Base-by-base conservation (phyloP, 2,329 filamentous ascomycete species). In the Davidsoniella eucalypti region DNA sequence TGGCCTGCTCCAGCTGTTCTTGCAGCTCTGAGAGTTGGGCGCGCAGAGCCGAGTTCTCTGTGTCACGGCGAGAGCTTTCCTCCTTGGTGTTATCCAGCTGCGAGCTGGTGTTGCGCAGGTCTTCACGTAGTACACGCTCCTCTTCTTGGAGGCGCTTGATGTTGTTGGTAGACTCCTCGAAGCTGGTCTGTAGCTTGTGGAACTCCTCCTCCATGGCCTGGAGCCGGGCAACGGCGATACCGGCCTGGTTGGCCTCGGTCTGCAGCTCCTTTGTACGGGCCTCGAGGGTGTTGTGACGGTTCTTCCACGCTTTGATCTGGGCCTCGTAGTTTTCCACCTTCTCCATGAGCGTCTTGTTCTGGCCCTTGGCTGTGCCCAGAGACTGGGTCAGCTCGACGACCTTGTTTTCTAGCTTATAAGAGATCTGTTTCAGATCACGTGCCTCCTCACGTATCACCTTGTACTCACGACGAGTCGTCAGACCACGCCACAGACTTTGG, bases 401-500 rank as follows among this genome's bases (percentile, higher is more conserved):
- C 78, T 98, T 98, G 75, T 98, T 96, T 66, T 98, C 92, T 59
- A 98, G 72, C 72, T 94, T 96, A 73, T 98, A 98, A 2, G 92
- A 96, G 58, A 98, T 98, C 67, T 96, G 90, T 73, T 96, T 96
- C 64, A 98, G 77, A 70, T 98, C 93, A 61, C 92, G 84, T 56
- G 92, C 92, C 67, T 98, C 92, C 66, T 95, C 88, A 57, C 92
- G 86, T 54, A 94, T 69, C 58, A 72, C 79, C 77, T 94, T 96
- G 73, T 98, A 98, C 45, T 78, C 80, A 57, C 74, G 78, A 57
- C 92, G 80, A 50, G 92, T 90, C 55, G 67, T 62, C 65, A 78
- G 88, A 63, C 88, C 90, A 63, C 92, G 82, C 87, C 87, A 96
- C 62, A 96, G 66, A 65, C 81, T 94, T 67, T 98, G 92, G 42